These are phyloP conservation scores for Athelia psychrophila DNA, from an alignment of 1,284 basidiomycete species.

Conservation along the genomic window DNA sequence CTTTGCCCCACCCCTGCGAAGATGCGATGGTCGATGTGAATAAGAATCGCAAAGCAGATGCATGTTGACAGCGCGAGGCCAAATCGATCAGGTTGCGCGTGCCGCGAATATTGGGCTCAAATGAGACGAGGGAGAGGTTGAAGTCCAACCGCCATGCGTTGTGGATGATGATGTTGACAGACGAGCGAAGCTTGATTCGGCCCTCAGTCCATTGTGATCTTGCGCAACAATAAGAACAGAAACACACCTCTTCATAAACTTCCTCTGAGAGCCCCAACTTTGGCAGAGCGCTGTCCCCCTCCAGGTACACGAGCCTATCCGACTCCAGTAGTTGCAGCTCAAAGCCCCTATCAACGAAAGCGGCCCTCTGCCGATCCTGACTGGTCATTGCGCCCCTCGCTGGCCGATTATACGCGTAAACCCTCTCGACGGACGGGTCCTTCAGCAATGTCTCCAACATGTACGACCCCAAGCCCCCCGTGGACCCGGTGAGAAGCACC, in stretches of 20 bases:
- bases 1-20: constrained; percentile 17
- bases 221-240: background rate
- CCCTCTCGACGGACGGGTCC: constrained; percentile 14
- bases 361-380: constrained; percentile 21
- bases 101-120: constrained; percentile 32
- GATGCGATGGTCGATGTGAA: constrained; percentile 28
- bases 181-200: background rate
- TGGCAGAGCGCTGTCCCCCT: constrained; percentile 10
- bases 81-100: constrained; percentile 35
- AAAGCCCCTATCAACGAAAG: constrained; percentile 16
- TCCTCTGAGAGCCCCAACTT: background rate
- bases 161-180: constrained; percentile 18
- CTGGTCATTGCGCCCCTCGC: constrained; percentile 1
- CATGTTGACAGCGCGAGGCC: constrained; percentile 14
- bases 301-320: constrained; percentile 16
- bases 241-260: constrained; percentile 5
- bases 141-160: constrained; percentile 40
- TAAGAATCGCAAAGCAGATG: constrained; percentile 17
- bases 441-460: constrained; percentile 14
- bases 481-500: constrained; percentile 25
- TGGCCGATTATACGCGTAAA: constrained; percentile 22
- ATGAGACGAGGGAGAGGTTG: constrained; percentile 33
- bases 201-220: background rate
- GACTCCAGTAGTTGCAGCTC: constrained; percentile 12
- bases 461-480: constrained; percentile 20